phyloP scores from a whole-genome alignment of 768 basidiomycete genomes.

The Nidularia pulvinata region DNA sequence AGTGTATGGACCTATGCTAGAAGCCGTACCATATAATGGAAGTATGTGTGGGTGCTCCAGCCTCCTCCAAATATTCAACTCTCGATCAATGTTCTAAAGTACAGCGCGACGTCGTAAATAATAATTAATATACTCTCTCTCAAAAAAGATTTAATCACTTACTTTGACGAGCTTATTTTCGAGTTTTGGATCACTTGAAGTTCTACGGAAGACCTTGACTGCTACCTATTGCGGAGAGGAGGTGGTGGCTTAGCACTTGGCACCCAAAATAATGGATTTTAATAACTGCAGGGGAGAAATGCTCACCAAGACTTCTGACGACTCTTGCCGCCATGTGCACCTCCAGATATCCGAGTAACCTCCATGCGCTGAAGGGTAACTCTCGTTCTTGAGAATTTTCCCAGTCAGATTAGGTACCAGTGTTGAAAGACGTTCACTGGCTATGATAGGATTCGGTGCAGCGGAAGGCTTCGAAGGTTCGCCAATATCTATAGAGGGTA shows the following conservation, averaged over 20 bases:
- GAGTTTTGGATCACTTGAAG: conserved; percentile 24
- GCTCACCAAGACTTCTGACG: conserved; percentile 8
- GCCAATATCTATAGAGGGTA: not conserved
- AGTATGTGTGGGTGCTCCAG: conserved; percentile 37
- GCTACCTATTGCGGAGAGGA: conserved; percentile 19
- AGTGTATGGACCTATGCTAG: conserved; percentile 32
- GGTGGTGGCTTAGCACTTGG: not conserved
- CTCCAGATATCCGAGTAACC: conserved; percentile 45
- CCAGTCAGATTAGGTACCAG: conserved; percentile 26
- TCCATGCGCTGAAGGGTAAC: conserved; percentile 34
- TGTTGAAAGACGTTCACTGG: no score
- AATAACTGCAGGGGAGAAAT: no score
- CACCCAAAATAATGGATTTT: no score
- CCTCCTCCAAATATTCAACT: conserved; percentile 33
- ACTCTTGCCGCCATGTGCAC: conserved; percentile 26
- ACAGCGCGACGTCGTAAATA: not conserved
- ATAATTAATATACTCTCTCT: not conserved
- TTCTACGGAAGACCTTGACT: conserved; percentile 34
- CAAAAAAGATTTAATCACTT: not conserved
- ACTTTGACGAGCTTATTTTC: conserved; percentile 28
- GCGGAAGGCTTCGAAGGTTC: not conserved
- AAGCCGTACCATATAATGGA: conserved; percentile 28
- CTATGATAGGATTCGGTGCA: no score
- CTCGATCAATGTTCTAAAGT: conserved; percentile 27
- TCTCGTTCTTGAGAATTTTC: conserved; percentile 22